Percentiles rank a stretch among this genome's conserved stretches.
These are phyloP conservation scores for Ogataea nonfermentans DNA, from an alignment of 805 yeast genomes.

Conservation along the genomic window DNA sequence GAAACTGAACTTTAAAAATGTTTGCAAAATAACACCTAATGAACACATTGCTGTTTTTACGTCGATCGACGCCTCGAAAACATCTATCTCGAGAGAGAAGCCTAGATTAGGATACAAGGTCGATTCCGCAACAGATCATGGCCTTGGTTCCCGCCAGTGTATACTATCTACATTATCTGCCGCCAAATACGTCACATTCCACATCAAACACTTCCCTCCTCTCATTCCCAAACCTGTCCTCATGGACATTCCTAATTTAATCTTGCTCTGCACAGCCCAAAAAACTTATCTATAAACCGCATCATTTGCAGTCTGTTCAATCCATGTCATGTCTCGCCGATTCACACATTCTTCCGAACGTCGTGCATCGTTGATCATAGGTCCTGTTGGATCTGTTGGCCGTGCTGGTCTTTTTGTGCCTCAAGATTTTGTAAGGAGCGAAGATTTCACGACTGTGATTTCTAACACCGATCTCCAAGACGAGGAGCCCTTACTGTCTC, in stretches of 20 bases:
- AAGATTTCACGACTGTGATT: conserved; percentile 6
- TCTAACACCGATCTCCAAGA: conserved; percentile 4
- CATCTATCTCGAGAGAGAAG: too few species aligned
- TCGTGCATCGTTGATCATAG: conserved; percentile 41
- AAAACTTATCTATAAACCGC: conserved; percentile 3
- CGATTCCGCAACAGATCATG: too few species aligned
- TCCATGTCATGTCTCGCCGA: conserved; percentile 26
- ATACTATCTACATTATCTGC: not conserved
- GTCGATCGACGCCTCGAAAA: conserved; percentile 9
- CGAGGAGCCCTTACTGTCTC: conserved; percentile 2
- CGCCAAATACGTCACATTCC: not conserved
- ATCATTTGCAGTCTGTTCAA: not conserved
- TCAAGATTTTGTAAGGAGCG: conserved; percentile 40
- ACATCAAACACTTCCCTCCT: not conserved
- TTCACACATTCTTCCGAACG: conserved; percentile 46
- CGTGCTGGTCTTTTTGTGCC: conserved; percentile 53
- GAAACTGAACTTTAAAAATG: not conserved
- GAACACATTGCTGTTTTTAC: not conserved
- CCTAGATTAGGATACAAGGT: too few species aligned
- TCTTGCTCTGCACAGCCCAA: conserved; percentile 7
- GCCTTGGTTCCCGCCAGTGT: not conserved
- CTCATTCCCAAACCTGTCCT: not conserved
- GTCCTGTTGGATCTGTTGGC: conserved; percentile 51
- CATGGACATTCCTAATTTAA: conserved; percentile 8
- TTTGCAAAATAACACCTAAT: conserved; percentile 2